Conservation (phyloP, 2,329 filamentous ascomycete genomes). For the Drechslerella dactyloides region DNA sequence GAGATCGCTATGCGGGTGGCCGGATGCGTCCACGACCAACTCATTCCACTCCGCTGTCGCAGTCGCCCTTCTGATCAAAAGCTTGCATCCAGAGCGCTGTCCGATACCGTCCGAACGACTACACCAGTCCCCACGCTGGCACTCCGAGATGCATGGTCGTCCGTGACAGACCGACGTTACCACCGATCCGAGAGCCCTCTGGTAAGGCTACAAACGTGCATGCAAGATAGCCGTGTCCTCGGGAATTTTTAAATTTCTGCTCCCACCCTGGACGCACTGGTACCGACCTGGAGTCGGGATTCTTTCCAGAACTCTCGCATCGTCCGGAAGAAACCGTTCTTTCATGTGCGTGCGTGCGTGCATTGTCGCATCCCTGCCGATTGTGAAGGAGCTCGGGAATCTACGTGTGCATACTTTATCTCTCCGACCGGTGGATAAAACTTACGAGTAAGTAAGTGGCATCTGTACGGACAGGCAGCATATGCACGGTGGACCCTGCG, state of each 20-base stretch:
- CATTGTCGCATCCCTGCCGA: slow-evolving; percentile 41
- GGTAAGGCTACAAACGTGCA: slow-evolving; percentile 3
- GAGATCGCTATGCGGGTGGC: no score
- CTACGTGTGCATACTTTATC: slow-evolving; percentile 22
- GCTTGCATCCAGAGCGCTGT: no score
- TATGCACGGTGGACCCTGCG: slow-evolving; percentile 48
- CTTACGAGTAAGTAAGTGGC: no score
- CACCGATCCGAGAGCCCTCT: not conserved
- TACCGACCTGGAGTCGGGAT: not conserved
- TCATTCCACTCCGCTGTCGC: not conserved
- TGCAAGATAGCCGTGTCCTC: slow-evolving; percentile 43
- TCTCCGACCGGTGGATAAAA: slow-evolving; percentile 2
- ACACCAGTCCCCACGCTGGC: no score
- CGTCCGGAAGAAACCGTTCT: not conserved
- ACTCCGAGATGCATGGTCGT: not conserved
- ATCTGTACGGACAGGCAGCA: no score
- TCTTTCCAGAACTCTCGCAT: not conserved
- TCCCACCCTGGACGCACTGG: slow-evolving; percentile 15
- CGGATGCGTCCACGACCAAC: no score
- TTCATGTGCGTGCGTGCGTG: not conserved
- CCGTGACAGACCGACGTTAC: not conserved
- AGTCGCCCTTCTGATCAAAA: no score
- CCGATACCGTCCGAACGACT: not conserved
- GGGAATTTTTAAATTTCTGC: slow-evolving; percentile 31
- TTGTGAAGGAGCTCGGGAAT: slow-evolving; percentile 47